Evolutionary conservation across 169 alveolate genomes (phyloP), one percentile per base, ranked within the genome.

Genomic region (Plasmodium inui): DNA sequence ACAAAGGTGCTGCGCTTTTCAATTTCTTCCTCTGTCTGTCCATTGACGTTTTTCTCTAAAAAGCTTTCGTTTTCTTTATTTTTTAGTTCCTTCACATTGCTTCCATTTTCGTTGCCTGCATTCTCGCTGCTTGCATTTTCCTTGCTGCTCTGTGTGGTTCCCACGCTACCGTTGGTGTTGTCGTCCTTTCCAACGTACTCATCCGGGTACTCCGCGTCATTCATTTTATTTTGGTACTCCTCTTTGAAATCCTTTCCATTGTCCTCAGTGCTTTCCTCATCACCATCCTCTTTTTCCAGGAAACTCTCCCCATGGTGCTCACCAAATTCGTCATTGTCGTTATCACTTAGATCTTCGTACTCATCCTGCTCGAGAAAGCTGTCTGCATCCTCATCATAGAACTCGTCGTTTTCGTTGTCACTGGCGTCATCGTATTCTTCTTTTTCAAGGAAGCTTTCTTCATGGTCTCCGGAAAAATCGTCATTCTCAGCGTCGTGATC

Each of bases 281-380:
- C 78, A 2, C 19, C 44, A 55, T 82, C 67, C 71, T 82, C 79
- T 2, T 34, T 55, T 3, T 50, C 80, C 3, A 39, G 46, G 46
- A 39, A 55, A 37, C 73, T 57, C 3, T 57, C 81, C 10, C 44
- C 80, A 57, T 28, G 57, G 3, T 22, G 44, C 22, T 83, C 82
- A 2, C 70, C 92, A n/a, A 37, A 5, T 26, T 50, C 55, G n/a
- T 37, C 41, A n/a, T 39, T 19, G 1, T 71, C 83, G 2, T 84
- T 26, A 61, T 61, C 90, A 4, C 39, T 55, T 22, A 26, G 50
- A 28, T 26, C n/a, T 37, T 19, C 61, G 9, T 74, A 32, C 39
- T 86, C 93, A n/a, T 46, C 41, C 26, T 72, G 73, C 55, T 84
- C 84, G 6, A 84, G 84, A 46, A 84, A 84, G 76, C 92, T 84